A percentile compares a stretch with the other conserved stretches of the same genome.
phyloP scores from a whole-genome alignment of 2,329 filamentous ascomycete species.

The Apiospora rasikravindrae region DNA sequence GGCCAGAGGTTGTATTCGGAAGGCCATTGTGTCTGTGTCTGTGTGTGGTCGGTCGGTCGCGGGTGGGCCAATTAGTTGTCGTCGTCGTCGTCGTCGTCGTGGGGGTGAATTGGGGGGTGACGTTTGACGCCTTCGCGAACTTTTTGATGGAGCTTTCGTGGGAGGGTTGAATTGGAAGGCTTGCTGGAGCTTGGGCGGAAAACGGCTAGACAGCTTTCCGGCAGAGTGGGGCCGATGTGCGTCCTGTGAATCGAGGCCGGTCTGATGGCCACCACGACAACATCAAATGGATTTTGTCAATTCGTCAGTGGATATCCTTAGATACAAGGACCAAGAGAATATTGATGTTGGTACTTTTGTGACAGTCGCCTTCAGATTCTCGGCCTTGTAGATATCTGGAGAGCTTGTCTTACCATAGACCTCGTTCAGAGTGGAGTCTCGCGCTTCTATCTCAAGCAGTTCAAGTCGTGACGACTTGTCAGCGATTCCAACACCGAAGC shows the following conservation, averaged over 20 bases:
- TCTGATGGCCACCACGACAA: neutral
- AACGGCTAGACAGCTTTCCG: neutral
- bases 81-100: neutral
- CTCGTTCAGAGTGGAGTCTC: too few species aligned
- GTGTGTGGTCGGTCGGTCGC: neutral
- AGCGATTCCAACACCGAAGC: too few species aligned
- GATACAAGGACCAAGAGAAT: too few species aligned
- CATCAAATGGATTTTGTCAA: too few species aligned
- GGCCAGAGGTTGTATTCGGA: slow-evolving; percentile 18
- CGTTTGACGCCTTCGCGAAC: slow-evolving; percentile 13
- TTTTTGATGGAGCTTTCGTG: slow-evolving; percentile 13
- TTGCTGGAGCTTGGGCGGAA: slow-evolving; percentile 10
- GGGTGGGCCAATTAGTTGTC: neutral
- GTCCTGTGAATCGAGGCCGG: neutral
- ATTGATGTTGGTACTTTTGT: too few species aligned
- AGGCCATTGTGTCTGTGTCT: neutral
- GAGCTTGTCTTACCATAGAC: too few species aligned
- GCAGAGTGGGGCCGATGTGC: neutral
- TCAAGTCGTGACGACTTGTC: too few species aligned
- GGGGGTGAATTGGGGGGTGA: neutral
- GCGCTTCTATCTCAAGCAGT: too few species aligned
- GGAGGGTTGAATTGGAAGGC: slow-evolving; percentile 1
- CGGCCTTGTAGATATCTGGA: too few species aligned
- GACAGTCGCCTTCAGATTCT: too few species aligned
- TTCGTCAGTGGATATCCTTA: too few species aligned